Base-by-base conservation (phyloP, 495 filamentous ascomycete genomes). In the Articulospora tetracladia region DNA sequence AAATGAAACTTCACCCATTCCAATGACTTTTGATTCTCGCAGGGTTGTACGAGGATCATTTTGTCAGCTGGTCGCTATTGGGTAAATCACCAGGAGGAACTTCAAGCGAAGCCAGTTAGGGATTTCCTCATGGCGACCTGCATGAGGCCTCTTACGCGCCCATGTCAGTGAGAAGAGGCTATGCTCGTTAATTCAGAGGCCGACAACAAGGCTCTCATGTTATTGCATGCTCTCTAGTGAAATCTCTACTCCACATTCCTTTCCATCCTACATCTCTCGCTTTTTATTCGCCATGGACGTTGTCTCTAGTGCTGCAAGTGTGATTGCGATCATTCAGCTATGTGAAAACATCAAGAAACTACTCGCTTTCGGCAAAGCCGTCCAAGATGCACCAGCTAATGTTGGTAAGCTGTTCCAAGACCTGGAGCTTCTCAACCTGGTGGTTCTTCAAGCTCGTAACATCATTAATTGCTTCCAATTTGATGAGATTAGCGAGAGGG, bases 241-340 rank as follows among this genome's bases (percentile, higher is more conserved):
- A 34, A 6, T 34, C 30, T 34, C 7, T 7, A 34, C 7, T 34
- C 30, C 28, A 10, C 19, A n/a, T 52, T 50, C 46, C 25, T 51
- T 30, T n/a, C 48, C 26, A 44, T 19, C 6, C 30, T 19, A 47
- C 39, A 34, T 36, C 48, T 36, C 15, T 23, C 15, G 39, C 39
- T 23, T 36, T 27, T 36, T 53, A 56, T 53, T 52, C 47, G 53
- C n/a, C 32, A 64, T 64, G 61, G 57, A 64, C 7, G 50, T n/a
- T 19, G 1, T 64, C 2, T 41, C 28, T 25, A 23, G 6, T 4
- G 50, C 48, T 28, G 36, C 50, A 15, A 41, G 57, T 51, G 41
- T 27, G 10, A 25, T 59, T 44, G 55, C 55, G 26, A 17, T 60
- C 13, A 51, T 56, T 57, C 55, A 64, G 48, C 56, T 64, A 13